phyloP scores from a whole-genome alignment of 139 green algal genomes.

The Picochlorum sp. region DNA sequence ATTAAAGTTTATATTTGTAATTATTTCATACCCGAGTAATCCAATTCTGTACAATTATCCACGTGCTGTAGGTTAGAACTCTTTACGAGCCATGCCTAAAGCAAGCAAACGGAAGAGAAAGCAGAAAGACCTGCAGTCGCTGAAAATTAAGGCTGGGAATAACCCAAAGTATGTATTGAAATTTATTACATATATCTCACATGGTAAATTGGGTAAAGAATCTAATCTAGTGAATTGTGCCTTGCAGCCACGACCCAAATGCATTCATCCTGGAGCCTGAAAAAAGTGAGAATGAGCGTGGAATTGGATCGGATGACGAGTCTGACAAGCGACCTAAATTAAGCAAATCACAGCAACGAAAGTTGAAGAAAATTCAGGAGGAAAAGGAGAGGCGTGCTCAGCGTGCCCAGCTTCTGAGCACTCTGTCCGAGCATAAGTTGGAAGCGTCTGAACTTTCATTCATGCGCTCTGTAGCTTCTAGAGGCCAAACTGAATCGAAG shows the following conservation, averaged over 20 bases:
- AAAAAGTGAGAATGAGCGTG: not conserved
- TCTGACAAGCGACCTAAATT: not conserved
- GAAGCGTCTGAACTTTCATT: conserved; percentile 16
- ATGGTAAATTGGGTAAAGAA: too few species aligned
- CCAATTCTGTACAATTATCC: too few species aligned
- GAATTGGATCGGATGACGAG: not conserved
- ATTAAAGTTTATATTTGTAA: too few species aligned
- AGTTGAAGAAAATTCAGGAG: conserved; percentile 53
- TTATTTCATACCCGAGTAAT: too few species aligned
- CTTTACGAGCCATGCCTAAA: too few species aligned
- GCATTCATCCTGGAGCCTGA: conserved; percentile 19
- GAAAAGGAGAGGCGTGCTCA: conserved; percentile 44
- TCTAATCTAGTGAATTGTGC: not conserved
- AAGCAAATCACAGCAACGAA: conserved; percentile 61
- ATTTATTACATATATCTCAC: too few species aligned
- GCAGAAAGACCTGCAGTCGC: too few species aligned
- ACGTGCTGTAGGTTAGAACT: too few species aligned
- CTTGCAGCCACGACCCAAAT: conserved; percentile 15
- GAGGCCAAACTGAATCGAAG: conserved; percentile 57
- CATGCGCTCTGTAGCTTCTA: conserved; percentile 42
- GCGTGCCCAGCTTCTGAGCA: conserved; percentile 18
- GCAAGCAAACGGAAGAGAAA: too few species aligned
- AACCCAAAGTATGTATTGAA: too few species aligned
- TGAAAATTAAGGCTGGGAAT: too few species aligned
- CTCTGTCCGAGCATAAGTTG: conserved; percentile 21